Percentiles rank a stretch among this genome's conserved stretches.
phyloP scores from a whole-genome alignment of 139 green algal genomes.

The Picochlorum sp. region DNA sequence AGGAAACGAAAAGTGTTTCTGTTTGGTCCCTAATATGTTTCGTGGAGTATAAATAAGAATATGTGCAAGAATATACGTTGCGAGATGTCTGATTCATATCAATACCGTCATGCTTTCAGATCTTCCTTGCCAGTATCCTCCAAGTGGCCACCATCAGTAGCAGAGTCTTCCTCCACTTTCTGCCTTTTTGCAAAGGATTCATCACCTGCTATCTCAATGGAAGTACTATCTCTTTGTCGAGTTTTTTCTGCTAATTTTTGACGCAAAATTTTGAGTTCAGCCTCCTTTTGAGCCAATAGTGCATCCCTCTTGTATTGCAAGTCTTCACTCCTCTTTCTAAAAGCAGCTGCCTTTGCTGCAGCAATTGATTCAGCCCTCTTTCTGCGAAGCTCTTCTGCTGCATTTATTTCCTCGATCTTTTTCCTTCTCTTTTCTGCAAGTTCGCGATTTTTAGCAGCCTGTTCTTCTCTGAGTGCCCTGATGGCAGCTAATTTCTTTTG shows the following conservation, averaged over 20 bases:
- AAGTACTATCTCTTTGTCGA: background rate
- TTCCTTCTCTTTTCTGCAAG: constrained; percentile 1
- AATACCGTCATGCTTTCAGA: too few species aligned
- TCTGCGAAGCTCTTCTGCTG: background rate
- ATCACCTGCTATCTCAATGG: too few species aligned
- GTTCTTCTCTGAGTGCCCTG: background rate
- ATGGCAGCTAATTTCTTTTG: background rate
- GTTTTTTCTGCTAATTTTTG: background rate
- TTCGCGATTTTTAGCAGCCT: constrained; percentile 4
- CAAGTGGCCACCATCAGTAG: too few species aligned
- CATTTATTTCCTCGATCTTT: constrained; percentile 4
- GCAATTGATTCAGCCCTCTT: background rate
- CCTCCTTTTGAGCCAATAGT: background rate
- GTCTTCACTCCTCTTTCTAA: background rate
- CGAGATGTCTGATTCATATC: too few species aligned
- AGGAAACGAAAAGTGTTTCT: too few species aligned
- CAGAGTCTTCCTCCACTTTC: too few species aligned
- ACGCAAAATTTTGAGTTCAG: background rate
- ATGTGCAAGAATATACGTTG: too few species aligned
- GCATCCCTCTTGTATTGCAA: background rate
- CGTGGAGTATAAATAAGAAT: too few species aligned
- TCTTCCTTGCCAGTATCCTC: too few species aligned
- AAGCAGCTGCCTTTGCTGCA: background rate
- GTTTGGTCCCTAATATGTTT: too few species aligned
- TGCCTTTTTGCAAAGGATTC: too few species aligned